Base-by-base conservation (phyloP, 176 grass and related monocot genomes). In the Musa itinerans region DNA sequence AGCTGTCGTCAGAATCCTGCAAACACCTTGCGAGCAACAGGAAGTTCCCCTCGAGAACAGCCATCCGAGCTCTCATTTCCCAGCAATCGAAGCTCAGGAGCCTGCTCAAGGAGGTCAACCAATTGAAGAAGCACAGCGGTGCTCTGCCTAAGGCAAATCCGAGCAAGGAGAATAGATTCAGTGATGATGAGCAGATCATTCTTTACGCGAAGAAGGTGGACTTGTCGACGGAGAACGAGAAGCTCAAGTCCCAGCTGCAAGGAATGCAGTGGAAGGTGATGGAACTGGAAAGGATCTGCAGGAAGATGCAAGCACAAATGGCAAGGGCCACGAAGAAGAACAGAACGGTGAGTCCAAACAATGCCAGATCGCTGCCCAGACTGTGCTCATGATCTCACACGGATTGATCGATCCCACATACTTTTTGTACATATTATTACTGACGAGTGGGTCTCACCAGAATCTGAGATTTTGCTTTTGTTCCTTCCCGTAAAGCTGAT, bases 231-330 rank as follows among this genome's bases (percentile, higher is more conserved):
- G 96, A 99, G 83, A 95, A 92, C 78, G 88, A 99, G 89, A 95
- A 89, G 72, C 86, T 99, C 58, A 86, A 81, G 79, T 82, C 96
- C 76, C 90, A 91, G 20, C 78, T 99, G 21, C 85, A 89, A 83
- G 85, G 96, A 48, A 99, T 95, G 96, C 89, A 95, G 25, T 99
- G 91, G 91, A 92, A 86, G 64, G 85, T 99, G 26, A 88, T 89
- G 81, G 86, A 99, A 75, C 81, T 99, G 74, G 96, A 99, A 83
- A 99, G 92, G 65, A 76, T 95, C 12, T 99, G 96, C 73, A 84
- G 87, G 76, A 83, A 88, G 85, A 87, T 99, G 86, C 92, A 99
- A 87, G 77, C 81, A 63, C 89, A 92, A 84, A 92, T 99, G 91
- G 78, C 74, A 78, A 99, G 89, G 85, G 89, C 94, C 43, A 53